A percentile compares a stretch with the other conserved stretches of the same genome.
Conservation (phyloP, 306 rosid species). For the Dicorynia guianensis region DNA sequence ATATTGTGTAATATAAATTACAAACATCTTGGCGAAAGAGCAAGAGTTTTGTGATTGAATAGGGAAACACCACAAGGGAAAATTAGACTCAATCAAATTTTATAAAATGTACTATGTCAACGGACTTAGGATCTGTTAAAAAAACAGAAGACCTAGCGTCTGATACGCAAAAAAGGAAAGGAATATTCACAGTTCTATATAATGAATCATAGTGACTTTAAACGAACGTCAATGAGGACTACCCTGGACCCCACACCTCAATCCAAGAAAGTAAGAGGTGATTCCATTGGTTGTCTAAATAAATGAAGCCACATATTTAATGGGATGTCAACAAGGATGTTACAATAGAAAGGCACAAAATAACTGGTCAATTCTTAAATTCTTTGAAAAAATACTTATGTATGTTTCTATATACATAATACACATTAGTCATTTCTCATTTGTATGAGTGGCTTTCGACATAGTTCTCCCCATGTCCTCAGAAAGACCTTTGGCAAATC, state of each 20-base stretch:
- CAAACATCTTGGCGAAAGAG: no score
- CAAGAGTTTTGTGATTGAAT: neutral
- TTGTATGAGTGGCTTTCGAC: conserved; percentile 1
- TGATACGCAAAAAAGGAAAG: no score
- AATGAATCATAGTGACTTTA: conserved; percentile 17
- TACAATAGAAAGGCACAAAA: neutral
- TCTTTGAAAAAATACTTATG: neutral
- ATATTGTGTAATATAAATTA: no score
- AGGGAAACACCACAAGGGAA: neutral
- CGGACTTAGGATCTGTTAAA: neutral
- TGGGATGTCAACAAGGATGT: neutral
- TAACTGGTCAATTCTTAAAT: neutral
- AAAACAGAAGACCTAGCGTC: neutral
- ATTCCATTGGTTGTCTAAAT: neutral
- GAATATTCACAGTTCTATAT: neutral
- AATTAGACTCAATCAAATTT: neutral
- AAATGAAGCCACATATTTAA: conserved; percentile 11
- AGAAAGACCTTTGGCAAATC: neutral
- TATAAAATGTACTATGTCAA: neutral
- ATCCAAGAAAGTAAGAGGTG: neutral
- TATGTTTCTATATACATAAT: neutral
- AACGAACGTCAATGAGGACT: neutral
- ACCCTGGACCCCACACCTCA: neutral
- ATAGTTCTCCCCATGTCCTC: neutral
- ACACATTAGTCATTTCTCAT: neutral